Base-by-base conservation (phyloP, 1,284 basidiomycete genomes). In the Microbotryomycetes sp. region DNA sequence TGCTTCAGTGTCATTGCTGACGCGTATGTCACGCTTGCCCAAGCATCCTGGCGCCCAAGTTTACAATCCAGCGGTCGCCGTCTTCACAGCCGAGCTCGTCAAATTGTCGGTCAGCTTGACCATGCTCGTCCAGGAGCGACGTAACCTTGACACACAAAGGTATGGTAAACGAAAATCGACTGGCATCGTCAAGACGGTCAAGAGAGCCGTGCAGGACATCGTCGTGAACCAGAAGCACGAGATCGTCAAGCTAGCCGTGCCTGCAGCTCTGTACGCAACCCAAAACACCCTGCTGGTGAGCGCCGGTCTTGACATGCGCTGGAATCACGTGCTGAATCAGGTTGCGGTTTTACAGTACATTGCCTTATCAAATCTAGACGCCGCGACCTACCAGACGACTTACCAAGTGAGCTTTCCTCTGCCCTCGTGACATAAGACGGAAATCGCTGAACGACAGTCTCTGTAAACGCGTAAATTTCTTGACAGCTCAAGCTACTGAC, bases 401-500 rank as follows among this genome's bases (percentile, higher is more conserved):
- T 73, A 72, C 50, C 49, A 50, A 19, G 36, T 19, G 3, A 42
- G 36, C n/a, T n/a, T 42, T 9, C 36, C 36, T 12, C 12, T 42
- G 9, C 36, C 19, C 36, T 42, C 36, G 36, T 12, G 19, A 42
- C 9, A 19, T 19, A 19, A 19, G 12, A 42, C 19, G 36, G 19
- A 42, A 42, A 42, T 19, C 19, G 36, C n/a, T n/a, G n/a, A n/a
- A n/a, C n/a, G n/a, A n/a, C n/a, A n/a, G n/a, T n/a, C n/a, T n/a
- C n/a, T n/a, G n/a, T n/a, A 42, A 42, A 42, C 36, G 36, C 36
- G 9, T 9, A 19, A 42, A 9, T 19, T 42, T 25, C 1, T 30
- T 0, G 19, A 36, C 71, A 72, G 58, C 66, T 73, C 58, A 73
- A 73, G 31, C 66, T 73, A 42, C 66, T 73, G 48, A 71, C 71